Base-by-base conservation (phyloP, 1,284 basidiomycete species). In the Polyporus tsugae region DNA sequence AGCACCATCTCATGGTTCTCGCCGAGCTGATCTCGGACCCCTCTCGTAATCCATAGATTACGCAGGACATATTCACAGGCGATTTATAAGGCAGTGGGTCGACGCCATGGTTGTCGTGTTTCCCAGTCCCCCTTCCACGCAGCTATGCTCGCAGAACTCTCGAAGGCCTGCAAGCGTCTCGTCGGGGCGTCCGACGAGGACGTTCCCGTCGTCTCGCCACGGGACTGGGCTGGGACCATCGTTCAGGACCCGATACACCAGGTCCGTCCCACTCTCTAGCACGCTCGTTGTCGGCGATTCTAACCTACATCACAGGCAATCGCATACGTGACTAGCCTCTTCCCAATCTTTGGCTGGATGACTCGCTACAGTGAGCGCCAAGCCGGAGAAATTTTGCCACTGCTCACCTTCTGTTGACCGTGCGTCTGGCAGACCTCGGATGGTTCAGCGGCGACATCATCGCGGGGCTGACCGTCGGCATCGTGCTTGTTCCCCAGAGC, bases 381-480 rank as follows among this genome's bases (percentile, higher is more conserved):
- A n/a, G 25, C 15, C 9, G 6, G 7, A 29, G 17, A 13, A 25
- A 10, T 9, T 38, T 58, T 42, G 38, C 29, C 29, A 29, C 2
- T 29, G 2, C 35, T 25, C 59, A 15, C 15, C 60, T 15, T 25
- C 35, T 29, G 22, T 38, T 64, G 39, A 60, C 62, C 64, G 19
- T 22, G 22, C 33, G 4, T 42, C 62, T 36, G 52, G 38, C 69
- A 91, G 91, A 94, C 77, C 67, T 88, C 52, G 88, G 87, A 53
- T 94, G 92, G 92, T 76, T 89, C 5, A 85, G 85, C 33, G 91
- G 95, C 55, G 95, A 97, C 80, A 74, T 97, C 39, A 90, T 97
- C 72, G 95, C 95, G 62, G 92, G 95, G 62, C 80, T 97, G 62
- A 97, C 95, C 0, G 95, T 97, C 69, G 95, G 95, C 42, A 90